Evolutionary conservation across 2,329 filamentous ascomycete genomes (phyloP), one percentile per base, ranked within the genome.

Genomic region (Ophiostoma sp.): DNA sequence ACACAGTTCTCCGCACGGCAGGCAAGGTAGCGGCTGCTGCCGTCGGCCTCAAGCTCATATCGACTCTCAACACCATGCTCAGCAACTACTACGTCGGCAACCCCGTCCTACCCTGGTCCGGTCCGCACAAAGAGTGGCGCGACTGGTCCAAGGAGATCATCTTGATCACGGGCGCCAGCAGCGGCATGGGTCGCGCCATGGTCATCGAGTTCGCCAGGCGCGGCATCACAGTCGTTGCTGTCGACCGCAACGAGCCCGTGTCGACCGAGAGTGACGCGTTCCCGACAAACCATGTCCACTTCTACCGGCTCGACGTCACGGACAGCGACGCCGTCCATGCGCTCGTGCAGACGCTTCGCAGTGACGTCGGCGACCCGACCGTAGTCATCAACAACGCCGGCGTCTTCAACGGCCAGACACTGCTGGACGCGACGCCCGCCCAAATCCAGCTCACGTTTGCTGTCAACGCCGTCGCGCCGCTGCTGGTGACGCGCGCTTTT

Each of bases 371-470:
- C 11, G 55, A 36, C 27, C 82, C 89, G 0, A 91, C 88, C 0
- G 80, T 92, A 70, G 80, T 92, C 4, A 88, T 91, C 78, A 90
- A 90, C 79, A 91, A 91, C 74, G 89, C 89, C 8, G 89, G 88
- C 70, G 82, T 89, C 41, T 84, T 81, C 16, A 38, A 60, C 82
- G 87, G 87, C 70, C 85, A 85, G 72, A 83, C 82, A 5, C 82
- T 93, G 71, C 81, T 92, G 64, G 81, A 84, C 41, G 27, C 82
- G 1, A 64, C 70, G 36, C 81, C 82, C 0, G 84, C 44, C 6
- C 36, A 68, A 52, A 58, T 69, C 71, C 84, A 84, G 89, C 88
- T 66, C 91, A 92, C 27, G 0, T 60, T 60, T 76, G 86, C 87
- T 69, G 87, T 92, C 73, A 93, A 92, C 77, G 80, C 86, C 0